Evolutionary conservation across 2,329 filamentous ascomycete genomes (phyloP).

Genomic region (Talaromyces islandicus): DNA sequence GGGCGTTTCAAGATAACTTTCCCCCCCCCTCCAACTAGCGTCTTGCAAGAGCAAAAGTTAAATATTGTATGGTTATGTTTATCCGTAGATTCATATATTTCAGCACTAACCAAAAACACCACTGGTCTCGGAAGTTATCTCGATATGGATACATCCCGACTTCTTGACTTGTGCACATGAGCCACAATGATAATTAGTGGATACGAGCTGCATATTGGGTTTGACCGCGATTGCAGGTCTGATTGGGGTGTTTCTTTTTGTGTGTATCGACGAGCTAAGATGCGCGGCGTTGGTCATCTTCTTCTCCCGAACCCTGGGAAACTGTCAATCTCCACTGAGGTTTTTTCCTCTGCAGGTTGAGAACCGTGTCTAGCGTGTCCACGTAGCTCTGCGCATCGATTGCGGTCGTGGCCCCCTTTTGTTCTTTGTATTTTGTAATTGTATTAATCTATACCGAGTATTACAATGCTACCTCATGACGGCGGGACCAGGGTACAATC

Average conservation of each 20-base stretch:
- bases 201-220: background rate
- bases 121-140: background rate
- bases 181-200: background rate
- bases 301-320: too few relatives aligned
- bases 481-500: background rate
- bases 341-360: background rate
- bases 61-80: background rate
- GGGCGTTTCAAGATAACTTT: background rate
- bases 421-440: background rate
- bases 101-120: background rate
- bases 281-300: background rate
- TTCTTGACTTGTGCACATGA: background rate
- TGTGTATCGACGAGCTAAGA: too few relatives aligned
- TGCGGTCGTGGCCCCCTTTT: background rate
- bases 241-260: background rate
- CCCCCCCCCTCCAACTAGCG: background rate
- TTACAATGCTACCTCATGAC: background rate
- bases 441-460: background rate
- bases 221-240: background rate
- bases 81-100: background rate
- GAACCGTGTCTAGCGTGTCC: background rate
- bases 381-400: too few relatives aligned
- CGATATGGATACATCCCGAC: background rate
- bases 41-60: background rate
- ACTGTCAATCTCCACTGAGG: background rate